phyloP scores from a whole-genome alignment of 2,329 filamentous ascomycete species.

The Aureobasidium sp. region DNA sequence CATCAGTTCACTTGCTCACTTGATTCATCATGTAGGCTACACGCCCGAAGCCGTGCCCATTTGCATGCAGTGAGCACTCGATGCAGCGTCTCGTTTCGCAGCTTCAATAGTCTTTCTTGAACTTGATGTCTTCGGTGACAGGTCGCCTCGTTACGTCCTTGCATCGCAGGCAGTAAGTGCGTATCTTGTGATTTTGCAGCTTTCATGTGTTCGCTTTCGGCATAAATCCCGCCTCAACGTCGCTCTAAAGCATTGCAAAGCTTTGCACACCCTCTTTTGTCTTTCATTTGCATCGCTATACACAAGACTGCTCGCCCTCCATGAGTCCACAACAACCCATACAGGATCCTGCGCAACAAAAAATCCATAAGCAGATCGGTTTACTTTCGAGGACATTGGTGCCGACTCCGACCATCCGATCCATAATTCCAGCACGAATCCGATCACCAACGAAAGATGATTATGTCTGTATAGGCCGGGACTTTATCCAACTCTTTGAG shows the following conservation, averaged over 20 bases:
- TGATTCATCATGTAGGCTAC: background rate
- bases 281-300: background rate
- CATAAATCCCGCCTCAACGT: background rate
- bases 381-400: constrained; percentile 72
- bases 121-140: background rate
- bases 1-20: constrained; percentile 5
- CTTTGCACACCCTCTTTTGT: background rate
- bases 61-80: constrained; percentile 3
- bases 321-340: background rate
- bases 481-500: constrained; percentile 73
- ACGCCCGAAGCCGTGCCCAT: background rate
- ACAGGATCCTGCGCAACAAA: constrained; percentile 17
- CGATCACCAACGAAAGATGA: constrained; percentile 65
- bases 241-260: background rate
- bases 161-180: background rate
- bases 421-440: constrained; percentile 71
- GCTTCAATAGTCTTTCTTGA: background rate
- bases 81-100: background rate
- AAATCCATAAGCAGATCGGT: constrained; percentile 40
- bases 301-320: background rate
- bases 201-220: background rate
- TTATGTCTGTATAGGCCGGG: constrained; percentile 77
- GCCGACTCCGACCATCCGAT: constrained; percentile 65
- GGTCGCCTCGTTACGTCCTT: background rate
- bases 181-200: background rate